Evolutionary conservation across 1,284 basidiomycete genomes (phyloP).

Genomic region (Pyrrhoderma noxium): DNA sequence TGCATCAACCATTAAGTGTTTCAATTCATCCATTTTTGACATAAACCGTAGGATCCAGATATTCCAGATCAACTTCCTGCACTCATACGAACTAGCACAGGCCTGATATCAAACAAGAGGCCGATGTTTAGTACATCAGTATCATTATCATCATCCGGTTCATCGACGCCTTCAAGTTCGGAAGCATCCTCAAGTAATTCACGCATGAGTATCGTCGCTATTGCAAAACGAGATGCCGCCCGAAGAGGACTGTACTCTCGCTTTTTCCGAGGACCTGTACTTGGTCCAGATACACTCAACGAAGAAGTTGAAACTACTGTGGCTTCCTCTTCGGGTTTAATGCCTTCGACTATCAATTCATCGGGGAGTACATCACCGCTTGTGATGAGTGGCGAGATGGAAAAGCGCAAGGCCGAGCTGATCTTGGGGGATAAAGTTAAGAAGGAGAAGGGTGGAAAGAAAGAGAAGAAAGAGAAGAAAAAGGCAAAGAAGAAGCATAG

Average conservation of each 20-base stretch:
- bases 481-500: neutral
- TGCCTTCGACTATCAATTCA: neutral
- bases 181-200: conserved; percentile 23
- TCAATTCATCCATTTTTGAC: neutral
- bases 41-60: conserved; percentile 23
- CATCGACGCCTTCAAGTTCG: conserved; percentile 33
- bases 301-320: conserved; percentile 1
- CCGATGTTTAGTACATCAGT: conserved; percentile 46
- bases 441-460: conserved; percentile 8
- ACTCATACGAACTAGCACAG: conserved; percentile 60
- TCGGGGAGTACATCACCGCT: neutral
- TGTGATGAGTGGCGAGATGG: conserved; percentile 7
- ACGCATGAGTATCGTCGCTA: conserved; percentile 45
- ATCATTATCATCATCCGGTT: conserved; percentile 33
- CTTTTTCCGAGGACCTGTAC: conserved; percentile 71
- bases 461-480: conserved; percentile 6
- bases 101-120: conserved; percentile 67
- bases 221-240: conserved; percentile 74
- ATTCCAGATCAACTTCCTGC: conserved; percentile 24
- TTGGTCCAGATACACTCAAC: conserved; percentile 37
- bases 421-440: conserved; percentile 4
- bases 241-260: conserved; percentile 66
- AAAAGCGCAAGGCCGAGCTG: conserved; percentile 8
- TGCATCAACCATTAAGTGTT: neutral
- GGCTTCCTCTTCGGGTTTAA: neutral